Evolutionary conservation across 495 filamentous ascomycete genomes (phyloP), one percentile per base, ranked within the genome.

Genomic region (Annulohypoxylon nitens): DNA sequence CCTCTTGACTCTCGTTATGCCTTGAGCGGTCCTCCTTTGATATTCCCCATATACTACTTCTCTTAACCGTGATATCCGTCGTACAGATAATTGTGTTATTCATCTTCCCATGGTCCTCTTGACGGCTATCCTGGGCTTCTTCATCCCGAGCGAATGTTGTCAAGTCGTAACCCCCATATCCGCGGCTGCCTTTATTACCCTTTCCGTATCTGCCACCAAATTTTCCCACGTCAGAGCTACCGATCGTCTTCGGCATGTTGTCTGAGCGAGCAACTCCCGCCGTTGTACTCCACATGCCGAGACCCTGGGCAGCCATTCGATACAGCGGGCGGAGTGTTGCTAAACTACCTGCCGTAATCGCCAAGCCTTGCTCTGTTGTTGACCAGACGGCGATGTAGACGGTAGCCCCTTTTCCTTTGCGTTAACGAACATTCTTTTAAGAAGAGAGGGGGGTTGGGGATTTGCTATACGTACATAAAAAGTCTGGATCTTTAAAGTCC

Each of bases 351-450:
- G 50, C 50, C 5, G 50, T 54, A 14, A 54, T 54, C 23, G 50
- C 50, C 7, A 54, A 33, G 25, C 50, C 50, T 54, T 54, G 50
- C 25, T 54, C 50, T n/a, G 50, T 54, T 26, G 23, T 33, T 25
- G 50, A 54, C 50, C 50, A 54, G 50, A 54, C 50, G 25, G 50
- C 50, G 12, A 54, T 54, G 25, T 54, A 54, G 11, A 54, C 50
- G 1, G 50, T 54, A 4, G 50, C 50, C 50, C 50, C 50, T 54
- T 23, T 51, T 33, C 11, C 50, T 11, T 4, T 2, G 14, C n/a
- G 25, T 54, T 5, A 54, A 26, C 12, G 7, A 12, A 23, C 20
- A 14, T 2, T 16, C 23, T 25, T 1, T 14, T 10, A 2, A 12
- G 4, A 54, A 16, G 11, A 7, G 12, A 26, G 20, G 20, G 4